Evolutionary conservation across 75 land plant species (phyloP).

Genomic region (Pinus albicaulis): DNA sequence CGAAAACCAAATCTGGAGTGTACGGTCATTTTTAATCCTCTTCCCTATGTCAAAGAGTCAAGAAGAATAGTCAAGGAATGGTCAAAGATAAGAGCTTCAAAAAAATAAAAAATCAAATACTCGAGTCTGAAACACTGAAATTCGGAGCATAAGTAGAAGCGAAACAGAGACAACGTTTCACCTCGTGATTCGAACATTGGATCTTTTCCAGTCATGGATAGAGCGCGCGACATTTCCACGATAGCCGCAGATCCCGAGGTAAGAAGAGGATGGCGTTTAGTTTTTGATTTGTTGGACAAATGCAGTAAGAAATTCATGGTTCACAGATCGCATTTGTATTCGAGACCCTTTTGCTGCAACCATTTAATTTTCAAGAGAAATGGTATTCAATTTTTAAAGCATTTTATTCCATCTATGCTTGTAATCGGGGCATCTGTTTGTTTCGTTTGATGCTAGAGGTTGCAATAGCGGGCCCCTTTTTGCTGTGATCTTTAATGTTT

Average conservation of each 20-base stretch:
- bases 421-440: not conserved
- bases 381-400: not conserved
- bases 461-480: no score
- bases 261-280: not conserved
- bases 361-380: not conserved
- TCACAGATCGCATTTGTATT: not conserved
- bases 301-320: not conserved
- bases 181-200: not conserved
- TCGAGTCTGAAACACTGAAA: no score
- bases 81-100: no score
- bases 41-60: no score
- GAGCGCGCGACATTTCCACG: not conserved
- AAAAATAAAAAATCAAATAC: no score
- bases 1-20: no score
- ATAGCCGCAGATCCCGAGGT: constrained; percentile 3
- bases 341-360: not conserved
- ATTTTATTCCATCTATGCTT: not conserved
- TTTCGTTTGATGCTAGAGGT: not conserved
- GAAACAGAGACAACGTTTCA: not conserved
- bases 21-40: no score
- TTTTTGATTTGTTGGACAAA: not conserved
- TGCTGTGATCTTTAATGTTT: no score
- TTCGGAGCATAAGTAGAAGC: not conserved
- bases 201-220: not conserved
- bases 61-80: no score